A percentile compares a stretch with the other conserved stretches of the same genome.
Evolutionary conservation across 345 rosid genomes (phyloP).

Genomic region (Punica granatum): DNA sequence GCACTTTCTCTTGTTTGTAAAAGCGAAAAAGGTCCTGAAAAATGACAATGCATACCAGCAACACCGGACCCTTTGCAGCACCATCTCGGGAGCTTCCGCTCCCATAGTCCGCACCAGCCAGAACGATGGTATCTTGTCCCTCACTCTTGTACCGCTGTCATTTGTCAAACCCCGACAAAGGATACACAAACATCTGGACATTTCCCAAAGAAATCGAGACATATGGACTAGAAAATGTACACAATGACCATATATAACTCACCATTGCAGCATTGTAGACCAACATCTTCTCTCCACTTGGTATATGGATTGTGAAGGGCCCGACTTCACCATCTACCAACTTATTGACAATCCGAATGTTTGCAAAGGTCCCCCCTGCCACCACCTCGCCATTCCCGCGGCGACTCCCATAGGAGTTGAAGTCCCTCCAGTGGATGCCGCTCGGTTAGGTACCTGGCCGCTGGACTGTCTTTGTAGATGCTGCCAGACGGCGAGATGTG

Average conservation of each 20-base stretch:
- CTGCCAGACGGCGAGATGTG: conserved; percentile 89
- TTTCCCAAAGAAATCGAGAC: background rate
- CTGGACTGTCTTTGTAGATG: conserved; percentile 73
- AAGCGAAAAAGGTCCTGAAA: background rate
- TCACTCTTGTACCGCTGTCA: conserved; percentile 58
- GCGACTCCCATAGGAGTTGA: conserved; percentile 83
- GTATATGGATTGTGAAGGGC: conserved; percentile 71
- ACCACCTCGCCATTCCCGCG: conserved; percentile 78
- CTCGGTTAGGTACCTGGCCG: conserved; percentile 64
- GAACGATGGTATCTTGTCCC: conserved; percentile 58
- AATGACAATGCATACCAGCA: conserved; percentile 37
- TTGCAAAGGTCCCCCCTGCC: conserved; percentile 88
- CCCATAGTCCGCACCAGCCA: conserved; percentile 89
- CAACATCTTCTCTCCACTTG: conserved; percentile 62
- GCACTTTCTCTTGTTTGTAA: background rate
- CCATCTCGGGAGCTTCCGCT: conserved; percentile 88
- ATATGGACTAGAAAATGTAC: background rate
- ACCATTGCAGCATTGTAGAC: conserved; percentile 70
- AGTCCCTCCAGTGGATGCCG: conserved; percentile 55
- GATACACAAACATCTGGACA: background rate
- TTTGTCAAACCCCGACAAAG: conserved; percentile 3
- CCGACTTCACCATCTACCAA: conserved; percentile 78
- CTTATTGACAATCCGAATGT: conserved; percentile 70
- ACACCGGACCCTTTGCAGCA: conserved; percentile 93
- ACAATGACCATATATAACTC: background rate